phyloP scores from a whole-genome alignment of 805 yeast genomes.

The Candida nemodendra region DNA sequence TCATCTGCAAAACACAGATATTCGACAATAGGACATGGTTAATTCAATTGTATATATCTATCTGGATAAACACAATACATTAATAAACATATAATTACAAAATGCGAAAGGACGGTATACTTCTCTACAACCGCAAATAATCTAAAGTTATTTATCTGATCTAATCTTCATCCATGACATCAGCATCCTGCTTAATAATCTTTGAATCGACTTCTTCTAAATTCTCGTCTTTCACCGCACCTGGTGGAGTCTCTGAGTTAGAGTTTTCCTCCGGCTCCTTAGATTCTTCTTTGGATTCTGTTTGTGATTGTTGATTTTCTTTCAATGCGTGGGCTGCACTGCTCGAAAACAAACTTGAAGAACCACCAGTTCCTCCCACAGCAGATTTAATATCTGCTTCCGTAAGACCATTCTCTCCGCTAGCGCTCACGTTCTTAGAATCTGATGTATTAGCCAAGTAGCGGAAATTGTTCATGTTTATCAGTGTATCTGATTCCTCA shows the following conservation, averaged over 20 bases:
- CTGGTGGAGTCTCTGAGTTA: not conserved
- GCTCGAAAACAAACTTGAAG: slow-evolving; percentile 29
- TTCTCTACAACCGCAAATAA: no score
- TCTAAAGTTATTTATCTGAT: no score
- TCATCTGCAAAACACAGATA: no score
- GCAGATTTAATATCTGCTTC: slow-evolving; percentile 43
- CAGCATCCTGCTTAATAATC: no score
- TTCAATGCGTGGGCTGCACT: slow-evolving; percentile 30
- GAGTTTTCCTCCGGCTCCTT: not conserved
- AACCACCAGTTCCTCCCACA: slow-evolving; percentile 38
- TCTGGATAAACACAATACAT: no score
- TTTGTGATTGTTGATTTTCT: slow-evolving; percentile 4
- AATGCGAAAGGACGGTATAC: no score
- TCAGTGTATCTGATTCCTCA: slow-evolving; percentile 33
- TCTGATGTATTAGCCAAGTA: slow-evolving; percentile 25
- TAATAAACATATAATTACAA: no score
- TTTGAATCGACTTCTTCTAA: no score
- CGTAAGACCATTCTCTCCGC: slow-evolving; percentile 28
- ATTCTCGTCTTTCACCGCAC: not conserved
- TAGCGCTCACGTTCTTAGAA: slow-evolving; percentile 7
- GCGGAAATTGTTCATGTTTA: slow-evolving; percentile 36
- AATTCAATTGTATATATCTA: no score
- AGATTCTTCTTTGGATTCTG: not conserved
- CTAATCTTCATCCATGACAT: no score
- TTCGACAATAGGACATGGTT: no score